Percentiles rank a stretch among this genome's conserved stretches.
These are phyloP conservation scores for Apiotrichum porosum DNA, from an alignment of 1,284 basidiomycete species.

Conservation along the genomic window DNA sequence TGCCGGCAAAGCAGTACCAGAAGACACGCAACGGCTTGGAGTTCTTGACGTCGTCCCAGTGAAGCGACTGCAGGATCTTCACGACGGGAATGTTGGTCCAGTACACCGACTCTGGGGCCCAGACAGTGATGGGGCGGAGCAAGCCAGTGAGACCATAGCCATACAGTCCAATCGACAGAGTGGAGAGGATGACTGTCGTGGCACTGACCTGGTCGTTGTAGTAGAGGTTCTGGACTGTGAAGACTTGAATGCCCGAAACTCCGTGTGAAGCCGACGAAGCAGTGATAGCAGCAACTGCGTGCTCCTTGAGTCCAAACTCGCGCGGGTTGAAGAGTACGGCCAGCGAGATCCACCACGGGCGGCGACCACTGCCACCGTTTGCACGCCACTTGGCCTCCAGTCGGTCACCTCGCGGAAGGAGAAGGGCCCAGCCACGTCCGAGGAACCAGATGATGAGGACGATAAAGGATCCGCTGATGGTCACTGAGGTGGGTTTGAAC, in stretches of 20 bases:
- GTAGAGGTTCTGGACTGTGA: conserved; percentile 58
- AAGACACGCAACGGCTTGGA: conserved; percentile 58
- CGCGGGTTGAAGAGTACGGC: conserved; percentile 59
- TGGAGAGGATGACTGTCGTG: conserved; percentile 59
- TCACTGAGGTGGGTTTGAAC: conserved; percentile 59
- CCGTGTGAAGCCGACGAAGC: conserved; percentile 58
- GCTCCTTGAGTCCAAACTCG: conserved; percentile 58
- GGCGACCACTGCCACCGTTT: conserved; percentile 38
- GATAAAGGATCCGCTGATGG: conserved; percentile 59
- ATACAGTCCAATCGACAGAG: conserved; percentile 62
- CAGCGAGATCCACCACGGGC: conserved; percentile 19
- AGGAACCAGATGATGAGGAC: conserved; percentile 57
- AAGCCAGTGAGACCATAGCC: conserved; percentile 57
- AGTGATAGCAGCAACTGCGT: conserved; percentile 59
- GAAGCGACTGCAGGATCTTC: conserved; percentile 31
- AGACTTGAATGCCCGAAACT: conserved; percentile 57
- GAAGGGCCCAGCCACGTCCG: conserved; percentile 54
- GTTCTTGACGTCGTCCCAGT: conserved; percentile 48
- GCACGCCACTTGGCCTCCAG: conserved; percentile 50
- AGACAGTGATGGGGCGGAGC: conserved; percentile 35
- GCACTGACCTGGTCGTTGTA: conserved; percentile 58
- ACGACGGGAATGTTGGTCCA: conserved; percentile 32
- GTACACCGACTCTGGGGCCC: conserved; percentile 41
- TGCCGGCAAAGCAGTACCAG: conserved; percentile 52
- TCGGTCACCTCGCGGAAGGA: conserved; percentile 45